These are phyloP conservation scores for Kokia cookei DNA, from an alignment of 441 rosid species.

Conservation along the genomic window DNA sequence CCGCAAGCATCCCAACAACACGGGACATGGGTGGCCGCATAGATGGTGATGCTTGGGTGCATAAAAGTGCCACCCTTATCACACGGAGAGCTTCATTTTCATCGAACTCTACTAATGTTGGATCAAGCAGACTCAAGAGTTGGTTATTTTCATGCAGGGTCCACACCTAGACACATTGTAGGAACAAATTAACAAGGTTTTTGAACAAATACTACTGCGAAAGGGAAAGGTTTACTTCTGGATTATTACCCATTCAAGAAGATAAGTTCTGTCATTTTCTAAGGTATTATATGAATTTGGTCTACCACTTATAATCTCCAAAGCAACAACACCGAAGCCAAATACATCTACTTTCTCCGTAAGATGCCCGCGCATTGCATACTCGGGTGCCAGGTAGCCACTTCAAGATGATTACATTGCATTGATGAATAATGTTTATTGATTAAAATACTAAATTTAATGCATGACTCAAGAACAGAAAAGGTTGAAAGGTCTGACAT, in stretches of 20 bases:
- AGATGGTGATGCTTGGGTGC: constrained; percentile 54
- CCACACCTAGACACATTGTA: constrained; percentile 31
- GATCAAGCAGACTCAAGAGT: constrained; percentile 29
- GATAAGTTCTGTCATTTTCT: constrained; percentile 48
- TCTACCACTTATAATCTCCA: constrained; percentile 67
- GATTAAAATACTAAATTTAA: not conserved
- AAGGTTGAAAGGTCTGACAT: constrained; percentile 29
- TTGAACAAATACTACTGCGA: not conserved
- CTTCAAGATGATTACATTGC: constrained; percentile 18
- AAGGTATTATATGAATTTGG: constrained; percentile 39
- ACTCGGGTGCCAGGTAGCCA: constrained; percentile 77
- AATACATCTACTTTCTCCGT: constrained; percentile 81
- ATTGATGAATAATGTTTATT: not conserved
- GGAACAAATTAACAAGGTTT: not conserved
- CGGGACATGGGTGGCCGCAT: constrained; percentile 59
- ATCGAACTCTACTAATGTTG: constrained; percentile 17
- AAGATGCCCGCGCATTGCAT: constrained; percentile 72
- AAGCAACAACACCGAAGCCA: constrained; percentile 62
- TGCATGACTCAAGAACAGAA: not conserved
- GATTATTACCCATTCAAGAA: constrained; percentile 65
- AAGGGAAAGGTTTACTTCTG: not conserved
- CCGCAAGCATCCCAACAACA: constrained; percentile 52
- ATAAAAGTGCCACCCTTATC: constrained; percentile 33
- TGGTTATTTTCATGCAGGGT: constrained; percentile 26
- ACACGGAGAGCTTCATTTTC: constrained; percentile 31